phyloP scores from a whole-genome alignment of 2,329 filamentous ascomycete species.

The Fusarium clavum region DNA sequence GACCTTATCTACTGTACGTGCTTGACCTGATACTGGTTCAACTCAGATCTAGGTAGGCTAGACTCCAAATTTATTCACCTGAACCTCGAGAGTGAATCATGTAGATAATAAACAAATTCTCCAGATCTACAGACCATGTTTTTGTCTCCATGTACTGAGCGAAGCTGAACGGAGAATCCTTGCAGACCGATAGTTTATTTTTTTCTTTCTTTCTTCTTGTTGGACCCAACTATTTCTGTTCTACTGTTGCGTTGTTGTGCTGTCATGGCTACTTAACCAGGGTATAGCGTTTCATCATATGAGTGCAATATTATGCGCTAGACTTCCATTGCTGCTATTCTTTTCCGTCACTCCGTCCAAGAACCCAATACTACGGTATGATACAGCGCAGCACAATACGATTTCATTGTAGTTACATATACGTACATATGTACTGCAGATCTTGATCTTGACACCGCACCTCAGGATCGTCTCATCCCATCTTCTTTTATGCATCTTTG shows the following conservation, averaged over 20 bases:
- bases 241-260: conserved; percentile 16
- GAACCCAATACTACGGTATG: not conserved
- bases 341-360: conserved; percentile 3
- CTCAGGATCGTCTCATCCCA: conserved; percentile 32
- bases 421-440: conserved; percentile 11
- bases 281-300: conserved; percentile 37
- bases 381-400: not conserved
- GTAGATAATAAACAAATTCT: not conserved
- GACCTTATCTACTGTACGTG: conserved; percentile 23
- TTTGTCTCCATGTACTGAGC: not conserved
- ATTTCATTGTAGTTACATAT: conserved; percentile 3
- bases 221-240: conserved; percentile 22
- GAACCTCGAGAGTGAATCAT: conserved; percentile 3
- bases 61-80: conserved; percentile 7
- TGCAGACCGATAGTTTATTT: conserved; percentile 31
- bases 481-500: conserved; percentile 25
- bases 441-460: conserved; percentile 8
- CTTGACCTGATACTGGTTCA: conserved; percentile 33
- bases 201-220: not conserved
- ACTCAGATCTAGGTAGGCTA: conserved; percentile 6
- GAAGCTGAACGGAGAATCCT: conserved; percentile 23
- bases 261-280: conserved; percentile 35
- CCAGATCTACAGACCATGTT: conserved; percentile 16
- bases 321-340: not conserved
- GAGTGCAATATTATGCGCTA: conserved; percentile 34